A percentile compares a stretch with the other conserved stretches of the same genome.
Conservation (phyloP, 352 stramenopile genomes). For the Pythium myriotylum region DNA sequence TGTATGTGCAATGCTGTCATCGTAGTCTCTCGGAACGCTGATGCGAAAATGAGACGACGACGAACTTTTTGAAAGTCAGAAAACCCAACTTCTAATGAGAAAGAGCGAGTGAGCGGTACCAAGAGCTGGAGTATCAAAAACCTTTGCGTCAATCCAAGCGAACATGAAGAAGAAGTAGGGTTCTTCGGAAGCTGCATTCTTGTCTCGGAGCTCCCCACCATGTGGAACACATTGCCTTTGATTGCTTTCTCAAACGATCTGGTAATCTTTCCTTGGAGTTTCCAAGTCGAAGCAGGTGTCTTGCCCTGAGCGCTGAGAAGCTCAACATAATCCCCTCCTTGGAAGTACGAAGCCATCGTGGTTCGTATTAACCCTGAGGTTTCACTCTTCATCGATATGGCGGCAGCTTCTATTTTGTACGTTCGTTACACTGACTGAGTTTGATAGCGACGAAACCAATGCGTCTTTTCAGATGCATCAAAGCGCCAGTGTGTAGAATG, state of each 20-base stretch:
- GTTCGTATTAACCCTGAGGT: background rate
- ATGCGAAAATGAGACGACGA: conserved; percentile 74
- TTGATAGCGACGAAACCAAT: conserved; percentile 6
- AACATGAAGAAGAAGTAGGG: conserved; percentile 24
- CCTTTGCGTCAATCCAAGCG: conserved; percentile 67
- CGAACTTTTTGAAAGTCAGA: conserved; percentile 75
- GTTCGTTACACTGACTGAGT: too few relatives aligned
- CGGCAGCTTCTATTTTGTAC: background rate
- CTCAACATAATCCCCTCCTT: conserved; percentile 82
- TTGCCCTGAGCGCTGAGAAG: conserved; percentile 81
- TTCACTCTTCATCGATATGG: background rate
- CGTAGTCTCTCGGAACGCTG: conserved; percentile 72
- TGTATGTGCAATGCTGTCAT: conserved; percentile 66
- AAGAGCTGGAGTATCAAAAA: conserved; percentile 75
- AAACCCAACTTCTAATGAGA: conserved; percentile 81
- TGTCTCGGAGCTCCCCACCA: conserved; percentile 77
- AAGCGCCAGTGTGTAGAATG: conserved; percentile 6
- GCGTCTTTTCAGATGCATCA: conserved; percentile 5
- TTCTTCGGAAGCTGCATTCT: conserved; percentile 84
- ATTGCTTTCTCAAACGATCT: conserved; percentile 84
- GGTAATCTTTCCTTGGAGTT: conserved; percentile 74
- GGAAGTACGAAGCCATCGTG: conserved; percentile 51
- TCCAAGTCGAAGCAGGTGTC: conserved; percentile 64
- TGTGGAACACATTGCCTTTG: conserved; percentile 73
- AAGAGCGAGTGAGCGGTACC: conserved; percentile 62